phyloP scores from a whole-genome alignment of 352 stramenopile species.

The Pythium chondricola region DNA sequence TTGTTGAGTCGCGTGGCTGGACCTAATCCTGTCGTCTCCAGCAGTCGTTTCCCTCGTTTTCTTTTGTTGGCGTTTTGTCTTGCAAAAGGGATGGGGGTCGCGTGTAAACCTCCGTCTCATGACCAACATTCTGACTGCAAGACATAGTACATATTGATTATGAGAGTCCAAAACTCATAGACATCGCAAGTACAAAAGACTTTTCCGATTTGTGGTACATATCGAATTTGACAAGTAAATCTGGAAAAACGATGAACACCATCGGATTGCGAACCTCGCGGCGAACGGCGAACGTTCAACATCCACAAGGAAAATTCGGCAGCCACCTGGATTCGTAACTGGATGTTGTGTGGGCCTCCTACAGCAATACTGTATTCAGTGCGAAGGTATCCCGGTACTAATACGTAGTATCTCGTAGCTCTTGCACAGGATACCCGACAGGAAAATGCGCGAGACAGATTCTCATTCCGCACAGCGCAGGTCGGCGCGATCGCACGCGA shows the following conservation, averaged over 20 bases:
- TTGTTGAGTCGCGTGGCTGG: too few relatives aligned
- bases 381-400: too few relatives aligned
- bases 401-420: too few relatives aligned
- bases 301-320: too few relatives aligned
- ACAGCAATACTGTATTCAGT: too few relatives aligned
- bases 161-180: too few relatives aligned
- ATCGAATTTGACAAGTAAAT: not conserved
- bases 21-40: too few relatives aligned
- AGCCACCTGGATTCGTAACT: not conserved
- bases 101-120: too few relatives aligned
- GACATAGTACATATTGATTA: conserved; percentile 2
- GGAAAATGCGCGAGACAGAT: not conserved
- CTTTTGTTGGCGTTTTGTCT: conserved; percentile 6
- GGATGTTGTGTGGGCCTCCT: too few relatives aligned
- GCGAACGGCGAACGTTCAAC: not conserved
- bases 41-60: conserved; percentile 5
- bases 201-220: not conserved
- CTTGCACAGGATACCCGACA: not conserved
- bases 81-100: too few relatives aligned
- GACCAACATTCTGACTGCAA: too few relatives aligned
- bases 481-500: not conserved
- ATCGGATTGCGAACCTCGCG: not conserved
- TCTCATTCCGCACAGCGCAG: not conserved
- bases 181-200: not conserved
- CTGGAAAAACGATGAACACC: not conserved